Conservation (phyloP, 2,329 filamentous ascomycete species). For the Apiospora pterosperma region DNA sequence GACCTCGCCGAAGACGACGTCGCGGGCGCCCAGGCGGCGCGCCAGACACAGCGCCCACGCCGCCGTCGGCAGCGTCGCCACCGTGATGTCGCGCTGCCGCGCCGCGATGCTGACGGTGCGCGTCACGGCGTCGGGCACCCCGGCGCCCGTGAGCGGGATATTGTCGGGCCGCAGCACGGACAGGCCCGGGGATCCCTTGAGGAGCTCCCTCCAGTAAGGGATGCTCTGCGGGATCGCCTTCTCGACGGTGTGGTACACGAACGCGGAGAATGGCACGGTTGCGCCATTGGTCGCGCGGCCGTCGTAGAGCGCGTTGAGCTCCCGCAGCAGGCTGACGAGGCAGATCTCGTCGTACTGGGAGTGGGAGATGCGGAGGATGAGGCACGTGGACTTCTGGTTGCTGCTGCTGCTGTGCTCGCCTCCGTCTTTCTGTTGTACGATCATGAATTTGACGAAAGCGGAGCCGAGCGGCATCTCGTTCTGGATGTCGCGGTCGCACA, state of each 20-base stretch:
- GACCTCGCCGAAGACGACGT: conserved; percentile 65
- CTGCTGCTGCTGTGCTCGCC: conserved; percentile 13
- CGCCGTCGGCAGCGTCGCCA: conserved; percentile 63
- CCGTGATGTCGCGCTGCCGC: conserved; percentile 53
- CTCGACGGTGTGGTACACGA: conserved; percentile 39
- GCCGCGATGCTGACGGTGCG: conserved; percentile 42
- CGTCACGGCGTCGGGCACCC: conserved; percentile 38
- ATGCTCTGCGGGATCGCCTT: conserved; percentile 45
- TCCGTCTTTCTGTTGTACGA: conserved; percentile 32
- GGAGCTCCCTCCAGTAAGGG: conserved; percentile 58
- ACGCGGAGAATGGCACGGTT: conserved; percentile 40
- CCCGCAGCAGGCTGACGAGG: conserved; percentile 57
- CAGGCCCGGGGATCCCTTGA: conserved; percentile 49
- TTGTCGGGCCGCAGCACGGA: conserved; percentile 35
- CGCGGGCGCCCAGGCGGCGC: conserved; percentile 44
- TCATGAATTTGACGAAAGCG: conserved; percentile 58
- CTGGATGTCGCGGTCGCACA: conserved; percentile 54
- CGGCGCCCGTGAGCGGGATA: conserved; percentile 29
- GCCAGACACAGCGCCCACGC: conserved; percentile 64
- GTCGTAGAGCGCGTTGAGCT: conserved; percentile 53
- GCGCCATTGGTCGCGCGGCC: conserved; percentile 26
- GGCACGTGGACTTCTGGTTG: conserved; percentile 32
- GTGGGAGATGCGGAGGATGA: conserved; percentile 63
- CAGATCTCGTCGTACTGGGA: conserved; percentile 69
- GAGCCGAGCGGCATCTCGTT: conserved; percentile 55